These are phyloP conservation scores for Penicillium turbatum DNA, from an alignment of 495 filamentous ascomycete species.

Conservation along the genomic window DNA sequence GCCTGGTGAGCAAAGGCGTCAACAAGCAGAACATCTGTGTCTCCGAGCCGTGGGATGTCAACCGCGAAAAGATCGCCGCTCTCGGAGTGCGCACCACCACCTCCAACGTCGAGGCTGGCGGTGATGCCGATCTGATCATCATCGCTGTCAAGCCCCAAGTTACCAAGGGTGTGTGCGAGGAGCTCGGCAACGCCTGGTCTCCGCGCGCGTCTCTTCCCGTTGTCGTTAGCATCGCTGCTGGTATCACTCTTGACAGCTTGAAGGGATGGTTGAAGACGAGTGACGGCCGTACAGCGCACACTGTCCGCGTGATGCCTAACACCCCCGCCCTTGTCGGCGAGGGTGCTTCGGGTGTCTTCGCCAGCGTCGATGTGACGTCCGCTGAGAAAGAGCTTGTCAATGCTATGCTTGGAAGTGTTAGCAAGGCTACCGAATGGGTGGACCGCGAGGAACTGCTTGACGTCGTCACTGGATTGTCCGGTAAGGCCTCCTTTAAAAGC, in stretches of 20 bases:
- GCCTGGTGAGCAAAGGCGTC: constrained; percentile 34
- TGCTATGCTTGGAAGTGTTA: constrained; percentile 33
- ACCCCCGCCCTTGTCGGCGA: constrained; percentile 39
- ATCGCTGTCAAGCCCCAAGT: constrained; percentile 72
- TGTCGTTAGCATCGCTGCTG: constrained; percentile 40
- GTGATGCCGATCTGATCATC: constrained; percentile 84
- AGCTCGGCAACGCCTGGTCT: constrained; percentile 79
- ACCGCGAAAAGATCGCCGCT: constrained; percentile 80
- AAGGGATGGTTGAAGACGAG: constrained; percentile 29
- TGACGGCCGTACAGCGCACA: constrained; percentile 27
- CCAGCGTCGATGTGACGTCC: constrained; percentile 26
- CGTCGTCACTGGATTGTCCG: constrained; percentile 41
- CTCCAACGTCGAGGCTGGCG: constrained; percentile 83
- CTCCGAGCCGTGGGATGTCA: constrained; percentile 79
- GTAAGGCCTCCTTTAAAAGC: constrained; percentile 19
- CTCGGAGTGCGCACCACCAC: constrained; percentile 80
- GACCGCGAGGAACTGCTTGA: constrained; percentile 39
- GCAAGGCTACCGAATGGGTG: constrained; percentile 41
- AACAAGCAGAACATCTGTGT: constrained; percentile 49
- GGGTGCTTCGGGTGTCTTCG: constrained; percentile 35
- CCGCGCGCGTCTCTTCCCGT: constrained; percentile 59
- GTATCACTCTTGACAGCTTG: constrained; percentile 37
- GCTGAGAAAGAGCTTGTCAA: constrained; percentile 37
- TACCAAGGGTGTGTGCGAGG: constrained; percentile 85
- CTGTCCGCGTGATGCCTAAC: constrained; percentile 43